These are phyloP conservation scores for Tetradesmus obliquus DNA, from an alignment of 139 green algal genomes.

Conservation along the genomic window DNA sequence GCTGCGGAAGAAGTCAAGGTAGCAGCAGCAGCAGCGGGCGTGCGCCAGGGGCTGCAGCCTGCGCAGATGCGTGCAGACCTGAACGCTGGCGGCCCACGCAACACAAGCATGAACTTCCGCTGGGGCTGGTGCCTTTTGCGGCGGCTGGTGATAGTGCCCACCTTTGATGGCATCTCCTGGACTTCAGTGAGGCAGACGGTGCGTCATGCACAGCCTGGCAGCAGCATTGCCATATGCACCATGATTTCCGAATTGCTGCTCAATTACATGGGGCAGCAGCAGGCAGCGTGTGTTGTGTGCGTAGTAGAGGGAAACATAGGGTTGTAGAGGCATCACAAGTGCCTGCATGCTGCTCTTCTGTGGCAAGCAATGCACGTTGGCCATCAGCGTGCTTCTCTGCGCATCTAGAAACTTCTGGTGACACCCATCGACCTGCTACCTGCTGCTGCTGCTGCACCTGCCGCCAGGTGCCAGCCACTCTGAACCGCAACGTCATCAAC, in stretches of 20 bases:
- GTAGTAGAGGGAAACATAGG: too few species aligned
- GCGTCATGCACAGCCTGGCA: neutral
- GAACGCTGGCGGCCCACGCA: neutral
- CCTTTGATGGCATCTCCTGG: neutral
- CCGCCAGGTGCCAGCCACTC: neutral
- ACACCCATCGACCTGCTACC: neutral
- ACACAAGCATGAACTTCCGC: neutral
- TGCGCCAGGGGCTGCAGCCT: neutral
- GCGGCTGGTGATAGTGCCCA: neutral
- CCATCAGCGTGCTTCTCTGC: neutral
- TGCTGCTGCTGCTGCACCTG: neutral
- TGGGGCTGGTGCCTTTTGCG: neutral
- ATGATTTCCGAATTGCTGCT: too few species aligned
- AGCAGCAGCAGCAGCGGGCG: neutral
- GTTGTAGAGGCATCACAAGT: neutral
- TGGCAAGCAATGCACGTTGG: neutral
- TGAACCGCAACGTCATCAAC: neutral
- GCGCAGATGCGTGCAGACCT: constrained; percentile 7
- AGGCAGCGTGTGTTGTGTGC: neutral
- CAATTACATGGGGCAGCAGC: neutral
- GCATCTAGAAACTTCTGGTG: neutral
- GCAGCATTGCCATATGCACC: neutral
- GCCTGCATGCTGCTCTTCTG: neutral
- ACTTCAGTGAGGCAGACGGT: neutral
- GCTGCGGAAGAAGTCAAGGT: neutral